These are phyloP conservation scores for Pichia sp. DNA, from an alignment of 1,139 yeast species.

Conservation along the genomic window DNA sequence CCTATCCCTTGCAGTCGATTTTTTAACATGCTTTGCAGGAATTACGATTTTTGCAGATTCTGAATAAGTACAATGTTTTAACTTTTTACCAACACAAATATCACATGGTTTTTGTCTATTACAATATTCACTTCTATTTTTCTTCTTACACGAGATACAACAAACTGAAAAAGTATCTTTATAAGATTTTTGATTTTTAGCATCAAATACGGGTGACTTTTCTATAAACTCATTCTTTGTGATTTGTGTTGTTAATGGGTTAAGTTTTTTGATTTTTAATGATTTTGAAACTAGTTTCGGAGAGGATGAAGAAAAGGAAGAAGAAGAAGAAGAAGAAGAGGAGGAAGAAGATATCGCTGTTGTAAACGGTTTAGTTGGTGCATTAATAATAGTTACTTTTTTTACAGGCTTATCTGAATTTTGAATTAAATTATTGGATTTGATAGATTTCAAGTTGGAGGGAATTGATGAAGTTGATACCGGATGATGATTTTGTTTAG, in stretches of 20 bases:
- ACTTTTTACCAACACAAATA: conserved; percentile 14
- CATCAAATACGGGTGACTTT: not conserved
- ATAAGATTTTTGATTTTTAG: conserved; percentile 5
- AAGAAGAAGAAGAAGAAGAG: not conserved
- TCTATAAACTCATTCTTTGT: not conserved
- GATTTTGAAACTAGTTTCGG: not conserved
- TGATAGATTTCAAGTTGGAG: not conserved
- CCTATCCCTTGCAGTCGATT: not conserved
- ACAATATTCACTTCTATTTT: conserved; percentile 12
- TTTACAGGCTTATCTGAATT: not conserved
- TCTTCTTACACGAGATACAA: conserved; percentile 17
- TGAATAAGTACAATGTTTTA: conserved; percentile 15
- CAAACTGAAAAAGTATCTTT: conserved; percentile 8
- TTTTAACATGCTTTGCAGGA: conserved; percentile 4
- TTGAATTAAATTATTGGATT: not conserved
- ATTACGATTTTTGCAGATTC: conserved; percentile 9
- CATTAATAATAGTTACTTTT: not conserved
- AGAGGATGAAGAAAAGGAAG: not conserved
- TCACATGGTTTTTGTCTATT: conserved; percentile 17
- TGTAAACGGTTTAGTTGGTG: not conserved
- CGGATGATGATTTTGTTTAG: not conserved
- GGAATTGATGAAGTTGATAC: not conserved
- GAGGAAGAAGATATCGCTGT: not conserved
- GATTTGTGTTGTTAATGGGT: not conserved
- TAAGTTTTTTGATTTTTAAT: not conserved